These are phyloP conservation scores for Myotisia sp. DNA, from an alignment of 2,329 filamentous ascomycete genomes.

Conservation along the genomic window DNA sequence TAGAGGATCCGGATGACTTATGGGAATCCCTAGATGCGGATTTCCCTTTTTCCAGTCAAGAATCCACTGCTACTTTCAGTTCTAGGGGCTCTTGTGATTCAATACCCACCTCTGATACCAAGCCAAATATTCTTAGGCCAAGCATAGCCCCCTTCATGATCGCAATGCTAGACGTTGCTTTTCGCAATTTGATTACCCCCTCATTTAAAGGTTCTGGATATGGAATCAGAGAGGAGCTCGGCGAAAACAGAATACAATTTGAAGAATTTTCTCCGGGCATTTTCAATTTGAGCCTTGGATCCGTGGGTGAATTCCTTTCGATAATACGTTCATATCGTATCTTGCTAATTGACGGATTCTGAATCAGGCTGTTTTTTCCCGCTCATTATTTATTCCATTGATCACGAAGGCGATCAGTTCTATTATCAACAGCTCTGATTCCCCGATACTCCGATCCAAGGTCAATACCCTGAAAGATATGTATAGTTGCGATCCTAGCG, in stretches of 20 bases:
- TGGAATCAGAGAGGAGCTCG: conserved; percentile 3
- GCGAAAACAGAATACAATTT: conserved; percentile 12
- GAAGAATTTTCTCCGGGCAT: conserved; percentile 18
- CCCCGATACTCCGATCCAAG: conserved; percentile 11
- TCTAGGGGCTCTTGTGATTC: not conserved
- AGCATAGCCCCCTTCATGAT: conserved; percentile 4
- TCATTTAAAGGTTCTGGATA: not conserved
- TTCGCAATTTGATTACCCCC: conserved; percentile 13
- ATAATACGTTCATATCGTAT: not conserved
- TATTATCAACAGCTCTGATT: conserved; percentile 17
- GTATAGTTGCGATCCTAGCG: not conserved
- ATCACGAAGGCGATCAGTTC: conserved; percentile 23
- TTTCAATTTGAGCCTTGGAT: conserved; percentile 20
- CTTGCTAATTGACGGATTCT: not conserved
- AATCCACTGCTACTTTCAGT: conserved; percentile 3
- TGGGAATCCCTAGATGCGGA: conserved; percentile 11
- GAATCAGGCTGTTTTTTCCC: conserved; percentile 23
- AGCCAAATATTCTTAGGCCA: not conserved
- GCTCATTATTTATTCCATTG: conserved; percentile 21
- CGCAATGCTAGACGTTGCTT: conserved; percentile 17
- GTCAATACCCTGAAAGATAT: conserved; percentile 7
- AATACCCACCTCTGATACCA: not conserved
- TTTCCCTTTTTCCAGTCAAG: conserved; percentile 12
- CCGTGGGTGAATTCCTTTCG: conserved; percentile 14
- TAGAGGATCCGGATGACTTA: not conserved